phyloP scores from a whole-genome alignment of 768 basidiomycete species.

The Rhizopogon roseolus region DNA sequence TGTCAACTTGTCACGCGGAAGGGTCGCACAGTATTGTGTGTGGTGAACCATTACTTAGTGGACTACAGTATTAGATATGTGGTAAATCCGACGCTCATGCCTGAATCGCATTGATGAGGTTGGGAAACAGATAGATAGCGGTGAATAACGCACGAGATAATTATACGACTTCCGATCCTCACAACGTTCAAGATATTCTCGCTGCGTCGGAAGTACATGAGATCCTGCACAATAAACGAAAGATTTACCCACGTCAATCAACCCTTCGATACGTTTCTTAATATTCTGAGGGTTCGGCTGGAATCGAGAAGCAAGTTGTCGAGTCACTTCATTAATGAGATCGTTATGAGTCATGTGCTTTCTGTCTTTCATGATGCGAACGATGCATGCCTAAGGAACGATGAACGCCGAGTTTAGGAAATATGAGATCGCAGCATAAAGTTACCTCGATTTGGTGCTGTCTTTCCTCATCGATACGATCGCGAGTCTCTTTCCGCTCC shows the following conservation, averaged over 20 bases:
- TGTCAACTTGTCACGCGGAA: too few species aligned
- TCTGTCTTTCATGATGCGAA: conserved; percentile 95
- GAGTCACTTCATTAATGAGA: conserved; percentile 85
- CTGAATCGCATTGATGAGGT: conserved; percentile 2
- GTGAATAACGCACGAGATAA: conserved; percentile 47
- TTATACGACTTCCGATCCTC: conserved; percentile 87
- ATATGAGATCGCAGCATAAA: neutral
- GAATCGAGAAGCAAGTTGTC: conserved; percentile 81
- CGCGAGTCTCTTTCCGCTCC: conserved; percentile 87
- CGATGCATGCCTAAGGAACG: conserved; percentile 81
- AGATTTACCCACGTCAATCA: conserved; percentile 74
- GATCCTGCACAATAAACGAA: neutral
- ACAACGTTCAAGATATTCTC: conserved; percentile 91
- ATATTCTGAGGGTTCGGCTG: conserved; percentile 80
- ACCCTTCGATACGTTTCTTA: conserved; percentile 88
- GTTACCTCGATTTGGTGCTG: conserved; percentile 84
- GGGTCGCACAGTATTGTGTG: neutral
- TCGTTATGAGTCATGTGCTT: conserved; percentile 88
- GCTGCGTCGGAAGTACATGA: conserved; percentile 36
- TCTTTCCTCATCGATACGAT: conserved; percentile 88
- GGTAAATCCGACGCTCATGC: conserved; percentile 14
- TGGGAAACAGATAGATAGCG: neutral
- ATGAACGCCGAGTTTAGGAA: neutral
- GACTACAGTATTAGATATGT: neutral
- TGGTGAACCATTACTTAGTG: neutral